Base-by-base conservation (phyloP, 441 rosid genomes). In the Melastoma candidum region DNA sequence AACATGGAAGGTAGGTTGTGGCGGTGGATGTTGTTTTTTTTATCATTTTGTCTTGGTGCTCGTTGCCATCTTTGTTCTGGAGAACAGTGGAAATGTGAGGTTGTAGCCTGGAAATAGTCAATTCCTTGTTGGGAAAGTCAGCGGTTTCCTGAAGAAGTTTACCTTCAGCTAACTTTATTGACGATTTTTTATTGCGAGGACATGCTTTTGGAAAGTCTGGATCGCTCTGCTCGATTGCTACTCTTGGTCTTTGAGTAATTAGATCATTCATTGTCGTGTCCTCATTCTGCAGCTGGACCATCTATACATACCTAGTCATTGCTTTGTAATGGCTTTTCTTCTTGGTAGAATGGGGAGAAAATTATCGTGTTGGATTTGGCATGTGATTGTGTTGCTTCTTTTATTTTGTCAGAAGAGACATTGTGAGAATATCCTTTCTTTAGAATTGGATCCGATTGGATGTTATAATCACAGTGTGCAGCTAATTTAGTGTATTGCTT, bases 1-100 rank as follows among this genome's bases (percentile, higher is more conserved):
- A 89, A 89, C 61, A 59, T 80, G 82, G 97, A 89, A 85, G 97
- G 97, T 88, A 46, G 48, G 64, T 53, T 11, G 67, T 11, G 56
- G 46, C 49, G 10, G 12, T 14, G 11, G 6, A 47, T 29, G 46
- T 59, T 24, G 25, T 24, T 22, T 48, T 27, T 49, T 29, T 56
- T 54, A 43, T 49, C 48, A 53, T 27, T 43, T 44, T 69, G 50
- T 51, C 73, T 61, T 68, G 57, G 52, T 63, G 14, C 12, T 53
- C 63, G 49, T 53, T 56, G 44, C 56, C 11, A 50, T 26, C 64
- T 45, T 51, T 65, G 58, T 48, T 63, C 70, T 64, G 26, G 27
- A 44, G 27, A 47, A 4, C 41, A 32, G 41, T 32, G 41, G 8
- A 32, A 32, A 4, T 8, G 41, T 32, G 8, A 32, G 41, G 41